These are phyloP conservation scores for Hydnum rufescens DNA, from an alignment of 768 basidiomycete species.

Conservation along the genomic window DNA sequence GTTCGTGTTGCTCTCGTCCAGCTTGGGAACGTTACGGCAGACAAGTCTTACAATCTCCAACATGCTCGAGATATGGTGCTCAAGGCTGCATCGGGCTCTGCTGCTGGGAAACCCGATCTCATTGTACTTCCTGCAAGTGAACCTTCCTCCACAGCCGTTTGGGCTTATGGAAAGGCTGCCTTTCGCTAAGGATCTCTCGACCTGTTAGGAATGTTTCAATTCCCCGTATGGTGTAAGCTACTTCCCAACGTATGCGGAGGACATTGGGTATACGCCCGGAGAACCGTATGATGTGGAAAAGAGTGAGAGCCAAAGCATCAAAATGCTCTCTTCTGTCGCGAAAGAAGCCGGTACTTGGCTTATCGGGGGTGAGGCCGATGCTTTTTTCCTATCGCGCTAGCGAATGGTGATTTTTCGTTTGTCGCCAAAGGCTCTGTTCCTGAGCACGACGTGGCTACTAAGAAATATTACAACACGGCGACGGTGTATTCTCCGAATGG, in stretches of 20 bases:
- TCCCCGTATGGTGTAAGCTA: conserved; percentile 63
- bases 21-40: conserved; percentile 48
- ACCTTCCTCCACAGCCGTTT: background rate
- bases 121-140: conserved; percentile 63
- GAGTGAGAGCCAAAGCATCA: conserved; percentile 55
- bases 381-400: background rate
- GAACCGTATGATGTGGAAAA: conserved; percentile 34
- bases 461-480: conserved; percentile 77
- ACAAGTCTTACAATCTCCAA: conserved; percentile 57
- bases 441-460: conserved; percentile 38
- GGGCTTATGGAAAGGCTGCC: background rate
- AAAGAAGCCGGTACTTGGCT: conserved; percentile 68
- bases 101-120: conserved; percentile 40
- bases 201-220: conserved; percentile 63
- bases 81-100: conserved; percentile 34
- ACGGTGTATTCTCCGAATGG: conserved; percentile 77
- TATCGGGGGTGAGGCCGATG: conserved; percentile 50
- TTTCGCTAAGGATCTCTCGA: background rate
- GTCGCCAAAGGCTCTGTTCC: conserved; percentile 68
- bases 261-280: conserved; percentile 41
- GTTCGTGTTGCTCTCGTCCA: conserved; percentile 85
- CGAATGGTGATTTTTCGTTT: conserved; percentile 1
- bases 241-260: conserved; percentile 73
- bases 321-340: conserved; percentile 62
- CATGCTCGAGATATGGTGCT: conserved; percentile 67